A percentile compares a stretch with the other conserved stretches of the same genome.
phyloP scores from a whole-genome alignment of 768 basidiomycete species.

The Dictyophora rubrovolvata region DNA sequence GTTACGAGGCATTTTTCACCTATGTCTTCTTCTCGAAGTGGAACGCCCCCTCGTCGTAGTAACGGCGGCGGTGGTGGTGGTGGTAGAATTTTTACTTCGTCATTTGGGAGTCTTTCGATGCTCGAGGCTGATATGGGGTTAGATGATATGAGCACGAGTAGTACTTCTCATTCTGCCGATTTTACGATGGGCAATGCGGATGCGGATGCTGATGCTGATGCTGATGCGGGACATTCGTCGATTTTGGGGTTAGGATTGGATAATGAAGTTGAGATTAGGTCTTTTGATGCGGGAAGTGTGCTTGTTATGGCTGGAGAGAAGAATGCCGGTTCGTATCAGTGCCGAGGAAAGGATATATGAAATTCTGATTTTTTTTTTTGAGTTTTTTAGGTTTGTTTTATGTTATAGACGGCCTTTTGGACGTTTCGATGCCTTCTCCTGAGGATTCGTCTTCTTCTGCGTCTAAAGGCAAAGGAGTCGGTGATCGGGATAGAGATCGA shows the following conservation, averaged over 20 bases:
- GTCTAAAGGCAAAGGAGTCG: constrained; percentile 4
- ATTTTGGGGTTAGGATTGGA: constrained; percentile 48
- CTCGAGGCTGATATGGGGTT: constrained; percentile 31
- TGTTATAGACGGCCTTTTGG: constrained; percentile 92
- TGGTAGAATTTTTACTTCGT: constrained; percentile 39
- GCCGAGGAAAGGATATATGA: not conserved
- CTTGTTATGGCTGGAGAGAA: constrained; percentile 85
- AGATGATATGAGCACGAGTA: constrained; percentile 35
- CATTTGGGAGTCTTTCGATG: constrained; percentile 66
- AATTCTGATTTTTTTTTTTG: not conserved
- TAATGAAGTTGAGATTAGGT: constrained; percentile 94
- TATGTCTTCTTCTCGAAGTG: constrained; percentile 32
- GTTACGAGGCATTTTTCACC: constrained; percentile 15
- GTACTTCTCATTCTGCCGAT: not conserved
- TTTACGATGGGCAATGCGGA: too few species aligned
- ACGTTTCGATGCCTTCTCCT: constrained; percentile 63
- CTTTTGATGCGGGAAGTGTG: constrained; percentile 77
- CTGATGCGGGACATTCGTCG: too few species aligned
- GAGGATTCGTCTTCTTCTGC: not conserved
- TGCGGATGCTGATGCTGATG: too few species aligned
- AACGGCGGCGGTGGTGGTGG: constrained; percentile 26
- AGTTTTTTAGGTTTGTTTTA: constrained; percentile 64
- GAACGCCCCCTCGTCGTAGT: constrained; percentile 33
- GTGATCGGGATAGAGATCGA: constrained; percentile 2
- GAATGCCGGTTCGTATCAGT: constrained; percentile 54